Conservation (phyloP, 768 basidiomycete genomes). For the Leucogyrophana mollusca region DNA sequence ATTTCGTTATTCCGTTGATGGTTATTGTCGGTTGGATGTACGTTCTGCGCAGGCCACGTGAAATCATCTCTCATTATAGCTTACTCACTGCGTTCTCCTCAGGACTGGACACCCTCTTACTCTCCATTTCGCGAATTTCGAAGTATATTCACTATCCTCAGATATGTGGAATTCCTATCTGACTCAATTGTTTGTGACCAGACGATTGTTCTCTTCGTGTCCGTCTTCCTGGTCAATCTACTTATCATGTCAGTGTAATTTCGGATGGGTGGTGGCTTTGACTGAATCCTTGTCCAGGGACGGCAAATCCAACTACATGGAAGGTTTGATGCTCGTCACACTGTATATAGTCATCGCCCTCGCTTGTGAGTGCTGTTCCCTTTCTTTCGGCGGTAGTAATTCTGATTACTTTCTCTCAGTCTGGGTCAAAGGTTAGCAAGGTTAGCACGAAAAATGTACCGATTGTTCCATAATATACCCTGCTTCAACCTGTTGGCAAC, state of each 20-base stretch:
- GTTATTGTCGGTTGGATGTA: conserved; percentile 89
- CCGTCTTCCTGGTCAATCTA: conserved; percentile 85
- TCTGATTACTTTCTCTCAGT: conserved; percentile 2
- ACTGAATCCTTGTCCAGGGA: conserved; percentile 42
- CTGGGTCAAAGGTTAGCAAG: conserved; percentile 6
- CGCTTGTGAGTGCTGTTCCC: conserved; percentile 32
- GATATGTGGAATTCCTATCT: neutral
- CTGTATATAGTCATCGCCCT: conserved; percentile 38
- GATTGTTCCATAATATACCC: too few relatives aligned
- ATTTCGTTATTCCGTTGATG: conserved; percentile 83
- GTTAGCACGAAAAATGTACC: too few relatives aligned
- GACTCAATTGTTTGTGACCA: conserved; percentile 23
- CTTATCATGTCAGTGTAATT: conserved; percentile 58
- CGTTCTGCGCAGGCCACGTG: conserved; percentile 29
- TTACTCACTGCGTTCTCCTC: conserved; percentile 3
- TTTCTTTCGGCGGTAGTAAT: neutral
- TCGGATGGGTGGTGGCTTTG: conserved; percentile 1
- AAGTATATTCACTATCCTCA: conserved; percentile 41
- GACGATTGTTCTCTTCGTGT: conserved; percentile 85
- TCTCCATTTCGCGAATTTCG: conserved; percentile 83
- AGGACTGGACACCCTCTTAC: conserved; percentile 72
- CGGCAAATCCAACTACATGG: conserved; percentile 90
- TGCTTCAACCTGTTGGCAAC: too few relatives aligned
- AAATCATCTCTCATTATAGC: conserved; percentile 5
- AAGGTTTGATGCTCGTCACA: conserved; percentile 67